Percentiles rank a stretch among this genome's conserved stretches.
Conservation (phyloP, 108 stramenopile genomes). For the Pelagomonas calceolata region DNA sequence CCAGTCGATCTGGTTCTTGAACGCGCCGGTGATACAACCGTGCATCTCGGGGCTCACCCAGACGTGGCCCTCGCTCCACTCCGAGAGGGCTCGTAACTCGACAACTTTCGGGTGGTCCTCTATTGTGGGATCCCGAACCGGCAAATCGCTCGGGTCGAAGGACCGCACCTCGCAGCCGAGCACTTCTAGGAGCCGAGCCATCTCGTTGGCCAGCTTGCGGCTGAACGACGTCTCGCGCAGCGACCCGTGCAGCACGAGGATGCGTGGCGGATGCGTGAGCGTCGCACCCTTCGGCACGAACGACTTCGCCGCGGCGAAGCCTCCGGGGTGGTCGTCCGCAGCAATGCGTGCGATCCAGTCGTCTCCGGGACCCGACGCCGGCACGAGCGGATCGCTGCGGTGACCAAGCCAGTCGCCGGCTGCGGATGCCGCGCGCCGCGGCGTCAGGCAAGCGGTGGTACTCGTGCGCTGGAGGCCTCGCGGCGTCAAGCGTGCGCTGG, state of each 20-base stretch:
- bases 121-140: slow-evolving; percentile 45
- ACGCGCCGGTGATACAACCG: slow-evolving; percentile 48
- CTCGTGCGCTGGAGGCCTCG: too few relatives aligned
- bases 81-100: slow-evolving; percentile 47
- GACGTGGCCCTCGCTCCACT: slow-evolving; percentile 53
- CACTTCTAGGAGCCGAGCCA: slow-evolving; percentile 42
- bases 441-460: too few relatives aligned
- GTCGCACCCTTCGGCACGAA: too few relatives aligned
- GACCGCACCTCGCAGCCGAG: slow-evolving; percentile 51
- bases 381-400: background rate
- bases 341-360: background rate
- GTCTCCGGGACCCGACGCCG: background rate
- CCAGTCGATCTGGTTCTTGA: slow-evolving; percentile 66
- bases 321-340: too few relatives aligned
- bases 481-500: too few relatives aligned
- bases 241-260: slow-evolving; percentile 47
- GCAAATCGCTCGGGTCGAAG: slow-evolving; percentile 46
- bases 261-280: background rate
- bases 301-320: too few relatives aligned
- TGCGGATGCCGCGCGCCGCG: too few relatives aligned
- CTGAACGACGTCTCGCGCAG: slow-evolving; percentile 39
- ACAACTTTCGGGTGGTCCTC: slow-evolving; percentile 49
- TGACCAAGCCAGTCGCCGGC: background rate
- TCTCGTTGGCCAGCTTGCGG: slow-evolving; percentile 37
- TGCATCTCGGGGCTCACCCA: slow-evolving; percentile 56